A percentile compares a stretch with the other conserved stretches of the same genome.
Evolutionary conservation across 305 asterid genomes (phyloP).

Genomic region (Euphrasia arctica): DNA sequence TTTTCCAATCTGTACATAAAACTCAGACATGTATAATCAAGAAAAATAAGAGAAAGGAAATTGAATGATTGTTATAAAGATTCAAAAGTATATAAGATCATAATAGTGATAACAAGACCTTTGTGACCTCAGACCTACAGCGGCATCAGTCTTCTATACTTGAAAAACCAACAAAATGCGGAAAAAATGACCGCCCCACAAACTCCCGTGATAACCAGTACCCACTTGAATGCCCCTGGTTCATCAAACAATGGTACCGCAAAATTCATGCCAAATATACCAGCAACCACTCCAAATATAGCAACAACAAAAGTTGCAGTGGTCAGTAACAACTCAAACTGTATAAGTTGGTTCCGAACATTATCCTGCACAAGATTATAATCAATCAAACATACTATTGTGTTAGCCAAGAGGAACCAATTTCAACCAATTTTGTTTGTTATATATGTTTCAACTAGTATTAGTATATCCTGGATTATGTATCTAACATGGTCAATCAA

Average conservation of each 20-base stretch:
- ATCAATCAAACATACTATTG: too few relatives aligned
- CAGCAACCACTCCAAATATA: constrained; percentile 94
- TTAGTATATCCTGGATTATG: not conserved
- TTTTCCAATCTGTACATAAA: not conserved
- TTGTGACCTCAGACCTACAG: constrained; percentile 34
- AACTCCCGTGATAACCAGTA: constrained; percentile 68
- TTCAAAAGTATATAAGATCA: not conserved
- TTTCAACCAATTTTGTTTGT: too few relatives aligned
- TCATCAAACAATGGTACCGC: constrained; percentile 50
- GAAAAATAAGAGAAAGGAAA: not conserved
- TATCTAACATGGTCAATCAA: not conserved
- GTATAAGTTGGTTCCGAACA: constrained; percentile 96
- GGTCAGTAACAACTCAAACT: constrained; percentile 63
- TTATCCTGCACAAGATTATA: constrained; percentile 67
- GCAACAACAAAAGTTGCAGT: constrained; percentile 89
- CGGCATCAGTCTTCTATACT: constrained; percentile 82
- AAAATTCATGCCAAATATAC: constrained; percentile 93
- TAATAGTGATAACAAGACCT: not conserved
- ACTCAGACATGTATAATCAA: not conserved
- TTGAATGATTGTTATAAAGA: not conserved
- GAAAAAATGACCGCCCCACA: constrained; percentile 55
- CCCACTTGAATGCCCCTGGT: constrained; percentile 85
- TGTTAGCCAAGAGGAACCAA: too few relatives aligned
- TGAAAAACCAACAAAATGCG: constrained; percentile 78
- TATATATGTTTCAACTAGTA: not conserved